phyloP scores from a whole-genome alignment of 192 early-diverging fungal species.

The Coemansia sp. region DNA sequence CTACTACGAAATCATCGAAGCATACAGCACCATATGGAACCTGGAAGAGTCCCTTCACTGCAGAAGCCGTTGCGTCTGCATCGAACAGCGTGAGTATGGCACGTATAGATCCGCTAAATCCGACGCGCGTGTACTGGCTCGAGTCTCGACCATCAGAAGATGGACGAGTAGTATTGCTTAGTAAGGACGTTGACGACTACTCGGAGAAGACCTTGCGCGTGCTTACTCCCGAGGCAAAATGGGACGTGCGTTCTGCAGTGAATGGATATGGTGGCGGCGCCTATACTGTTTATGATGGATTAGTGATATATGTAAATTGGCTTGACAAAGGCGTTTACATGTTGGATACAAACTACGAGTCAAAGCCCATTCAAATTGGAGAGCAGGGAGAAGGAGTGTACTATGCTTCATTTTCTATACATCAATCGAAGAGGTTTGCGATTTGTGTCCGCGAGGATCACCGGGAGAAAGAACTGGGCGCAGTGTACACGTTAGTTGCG shows the following conservation, averaged over 20 bases:
- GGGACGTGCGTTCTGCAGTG: slow-evolving; percentile 66
- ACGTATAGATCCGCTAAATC: slow-evolving; percentile 28
- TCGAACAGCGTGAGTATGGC: slow-evolving; percentile 18
- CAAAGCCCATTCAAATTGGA: slow-evolving; percentile 43
- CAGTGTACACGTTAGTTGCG: slow-evolving; percentile 56
- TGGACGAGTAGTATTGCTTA: slow-evolving; percentile 36
- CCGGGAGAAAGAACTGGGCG: slow-evolving; percentile 50
- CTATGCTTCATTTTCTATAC: slow-evolving; percentile 66
- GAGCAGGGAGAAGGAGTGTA: slow-evolving; percentile 51
- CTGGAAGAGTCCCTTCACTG: slow-evolving; percentile 46
- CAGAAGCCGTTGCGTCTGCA: slow-evolving; percentile 24
- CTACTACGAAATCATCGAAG: too few species aligned
- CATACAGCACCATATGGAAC: slow-evolving; percentile 33
- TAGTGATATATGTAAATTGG: slow-evolving; percentile 66
- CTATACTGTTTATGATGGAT: slow-evolving; percentile 56
- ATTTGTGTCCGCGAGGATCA: slow-evolving; percentile 74
- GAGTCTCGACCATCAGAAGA: slow-evolving; percentile 44
- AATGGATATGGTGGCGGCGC: slow-evolving; percentile 78
- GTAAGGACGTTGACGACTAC: slow-evolving; percentile 32
- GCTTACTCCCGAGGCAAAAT: slow-evolving; percentile 39
- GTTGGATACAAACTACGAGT: slow-evolving; percentile 20
- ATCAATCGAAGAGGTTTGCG: slow-evolving; percentile 56
- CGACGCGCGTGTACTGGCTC: slow-evolving; percentile 43
- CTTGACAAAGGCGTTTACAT: slow-evolving; percentile 58
- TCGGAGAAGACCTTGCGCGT: slow-evolving; percentile 22